phyloP scores from a whole-genome alignment of 1,284 basidiomycete genomes.

The Flammula alnicola region DNA sequence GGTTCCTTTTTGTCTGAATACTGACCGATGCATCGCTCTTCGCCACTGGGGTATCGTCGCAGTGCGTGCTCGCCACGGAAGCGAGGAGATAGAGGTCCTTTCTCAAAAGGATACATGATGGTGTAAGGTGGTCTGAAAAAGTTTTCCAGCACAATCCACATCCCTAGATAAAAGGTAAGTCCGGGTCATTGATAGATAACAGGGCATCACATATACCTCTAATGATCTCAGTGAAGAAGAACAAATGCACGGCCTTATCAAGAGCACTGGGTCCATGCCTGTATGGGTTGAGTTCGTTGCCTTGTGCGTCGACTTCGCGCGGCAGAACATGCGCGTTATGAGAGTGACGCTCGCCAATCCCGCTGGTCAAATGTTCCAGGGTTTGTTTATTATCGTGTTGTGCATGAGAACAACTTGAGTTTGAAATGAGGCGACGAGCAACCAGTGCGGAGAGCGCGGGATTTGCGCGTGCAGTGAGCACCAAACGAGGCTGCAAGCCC shows the following conservation, averaged over 20 bases:
- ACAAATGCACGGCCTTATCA: slow-evolving; percentile 95
- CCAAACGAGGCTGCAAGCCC: slow-evolving; percentile 42
- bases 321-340: slow-evolving; percentile 26
- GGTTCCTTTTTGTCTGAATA: slow-evolving; percentile 27
- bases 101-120: slow-evolving; percentile 98
- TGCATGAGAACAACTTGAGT: slow-evolving; percentile 41
- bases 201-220: slow-evolving; percentile 61
- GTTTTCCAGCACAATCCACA: slow-evolving; percentile 99
- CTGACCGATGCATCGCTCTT: slow-evolving; percentile 97
- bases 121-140: slow-evolving; percentile 98
- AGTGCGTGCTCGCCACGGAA: slow-evolving; percentile 99
- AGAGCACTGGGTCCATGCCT: slow-evolving; percentile 84
- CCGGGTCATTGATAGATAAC: slow-evolving; percentile 3
- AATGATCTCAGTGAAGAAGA: slow-evolving; percentile 99
- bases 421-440: slow-evolving; percentile 52
- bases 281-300: slow-evolving; percentile 67
- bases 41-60: slow-evolving; percentile 95
- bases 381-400: slow-evolving; percentile 36
- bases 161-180: slow-evolving; percentile 59
- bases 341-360: slow-evolving; percentile 41
- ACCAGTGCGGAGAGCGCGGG: slow-evolving; percentile 42
- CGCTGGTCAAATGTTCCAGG: slow-evolving; percentile 42
- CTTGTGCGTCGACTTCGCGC: slow-evolving; percentile 44
- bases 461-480: slow-evolving; percentile 25
- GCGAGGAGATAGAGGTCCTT: slow-evolving; percentile 95